Conservation (phyloP, 1,284 basidiomycete genomes). For the Hortiboletus rubellus region DNA sequence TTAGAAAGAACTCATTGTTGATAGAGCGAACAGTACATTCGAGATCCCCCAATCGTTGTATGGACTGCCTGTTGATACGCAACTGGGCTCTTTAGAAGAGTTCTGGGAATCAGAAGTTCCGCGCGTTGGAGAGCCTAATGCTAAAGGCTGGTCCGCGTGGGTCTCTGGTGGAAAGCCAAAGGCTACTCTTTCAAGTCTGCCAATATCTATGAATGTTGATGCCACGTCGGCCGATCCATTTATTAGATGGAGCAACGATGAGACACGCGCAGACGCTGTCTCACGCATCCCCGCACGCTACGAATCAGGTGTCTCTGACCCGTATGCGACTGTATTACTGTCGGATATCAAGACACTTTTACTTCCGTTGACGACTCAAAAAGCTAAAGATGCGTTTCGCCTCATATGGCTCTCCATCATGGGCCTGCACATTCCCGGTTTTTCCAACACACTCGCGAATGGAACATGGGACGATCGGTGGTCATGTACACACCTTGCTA, state of each 20-base stretch:
- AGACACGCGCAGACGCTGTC: constrained; percentile 49
- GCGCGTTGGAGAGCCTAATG: constrained; percentile 59
- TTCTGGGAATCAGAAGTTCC: constrained; percentile 77
- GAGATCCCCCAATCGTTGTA: constrained; percentile 47
- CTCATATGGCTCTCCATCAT: constrained; percentile 76
- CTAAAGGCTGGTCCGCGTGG: constrained; percentile 67
- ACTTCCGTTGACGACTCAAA: constrained; percentile 52
- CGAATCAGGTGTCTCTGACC: constrained; percentile 63
- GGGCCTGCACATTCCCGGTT: constrained; percentile 74
- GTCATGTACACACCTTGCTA: constrained; percentile 49
- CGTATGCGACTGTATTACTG: constrained; percentile 79
- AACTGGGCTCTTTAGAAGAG: constrained; percentile 61
- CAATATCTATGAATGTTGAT: constrained; percentile 21
- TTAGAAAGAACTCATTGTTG: constrained; percentile 1
- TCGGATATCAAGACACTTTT: constrained; percentile 76
- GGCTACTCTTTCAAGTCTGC: constrained; percentile 11
- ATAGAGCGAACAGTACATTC: constrained; percentile 48
- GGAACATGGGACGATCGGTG: constrained; percentile 65
- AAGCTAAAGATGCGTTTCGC: constrained; percentile 64
- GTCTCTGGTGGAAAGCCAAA: constrained; percentile 42
- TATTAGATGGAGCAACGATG: constrained; percentile 65
- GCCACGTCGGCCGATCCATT: constrained; percentile 56
- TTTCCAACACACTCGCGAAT: constrained; percentile 45
- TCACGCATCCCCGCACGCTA: constrained; percentile 58
- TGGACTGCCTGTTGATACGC: constrained; percentile 43